These are phyloP conservation scores for Colletotrichum chlorophyti DNA, from an alignment of 2,329 filamentous ascomycete genomes.

Conservation along the genomic window DNA sequence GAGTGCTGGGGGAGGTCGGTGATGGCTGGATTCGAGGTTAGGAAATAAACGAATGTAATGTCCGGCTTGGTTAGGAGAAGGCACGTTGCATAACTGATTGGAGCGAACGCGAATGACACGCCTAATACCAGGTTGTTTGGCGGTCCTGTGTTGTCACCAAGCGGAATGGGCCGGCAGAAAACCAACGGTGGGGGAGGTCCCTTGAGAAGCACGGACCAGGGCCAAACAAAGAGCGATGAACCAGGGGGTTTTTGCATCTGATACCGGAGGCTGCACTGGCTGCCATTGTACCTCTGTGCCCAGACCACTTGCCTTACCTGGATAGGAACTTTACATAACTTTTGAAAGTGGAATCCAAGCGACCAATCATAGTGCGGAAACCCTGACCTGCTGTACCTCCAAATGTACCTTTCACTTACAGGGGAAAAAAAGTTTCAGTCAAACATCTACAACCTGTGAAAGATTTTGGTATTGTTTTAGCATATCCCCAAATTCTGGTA, in stretches of 20 bases:
- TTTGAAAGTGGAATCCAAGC: neutral
- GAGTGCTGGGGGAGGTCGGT: conserved; percentile 10
- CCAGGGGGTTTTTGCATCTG: neutral
- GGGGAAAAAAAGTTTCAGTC: conserved; percentile 27
- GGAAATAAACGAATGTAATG: too few relatives aligned
- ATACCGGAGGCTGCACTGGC: neutral
- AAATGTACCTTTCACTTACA: conserved; percentile 28
- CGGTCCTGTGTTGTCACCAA: conserved; percentile 3
- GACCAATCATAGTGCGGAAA: conserved; percentile 2
- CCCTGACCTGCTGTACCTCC: neutral
- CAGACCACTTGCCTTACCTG: too few relatives aligned
- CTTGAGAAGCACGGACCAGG: conserved; percentile 9
- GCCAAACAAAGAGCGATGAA: neutral
- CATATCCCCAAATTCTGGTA: neutral
- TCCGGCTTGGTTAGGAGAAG: conserved; percentile 22
- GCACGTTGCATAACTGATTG: conserved; percentile 27
- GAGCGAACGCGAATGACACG: conserved; percentile 19
- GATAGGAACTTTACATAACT: conserved; percentile 19
- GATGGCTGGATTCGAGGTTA: too few relatives aligned
- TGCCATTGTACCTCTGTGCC: neutral
- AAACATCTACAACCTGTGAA: conserved; percentile 19
- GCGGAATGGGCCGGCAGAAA: conserved; percentile 5
- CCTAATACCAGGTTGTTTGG: conserved; percentile 18
- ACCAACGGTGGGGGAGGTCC: conserved; percentile 2
- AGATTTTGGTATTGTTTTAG: neutral